Evolutionary conservation across 106 monocot genomes (phyloP).

Genomic region (Acanthochlamys bracteata): DNA sequence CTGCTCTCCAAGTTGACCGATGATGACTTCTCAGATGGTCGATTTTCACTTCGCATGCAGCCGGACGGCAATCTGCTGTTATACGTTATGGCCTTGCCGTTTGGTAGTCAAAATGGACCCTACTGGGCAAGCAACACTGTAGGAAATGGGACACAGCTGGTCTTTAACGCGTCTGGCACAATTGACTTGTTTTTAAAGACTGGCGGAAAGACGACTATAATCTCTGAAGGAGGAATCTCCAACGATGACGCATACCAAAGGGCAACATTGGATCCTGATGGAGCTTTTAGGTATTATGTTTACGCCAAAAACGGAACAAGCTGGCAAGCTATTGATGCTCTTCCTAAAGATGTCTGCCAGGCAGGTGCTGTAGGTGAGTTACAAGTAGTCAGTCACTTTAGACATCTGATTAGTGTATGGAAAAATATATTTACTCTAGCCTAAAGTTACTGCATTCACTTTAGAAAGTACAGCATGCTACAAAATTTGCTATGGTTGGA

Average conservation of each 20-base stretch:
- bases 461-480: too few species aligned
- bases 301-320: conserved; percentile 9
- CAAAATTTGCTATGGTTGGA: too few species aligned
- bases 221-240: not conserved
- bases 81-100: not conserved
- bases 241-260: conserved; percentile 13
- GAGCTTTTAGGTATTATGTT: conserved; percentile 24
- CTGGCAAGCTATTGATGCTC: not conserved
- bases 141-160: not conserved
- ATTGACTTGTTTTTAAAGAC: not conserved
- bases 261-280: conserved; percentile 34
- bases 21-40: not conserved
- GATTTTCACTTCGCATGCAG: not conserved
- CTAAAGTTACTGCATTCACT: too few species aligned
- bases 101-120: not conserved
- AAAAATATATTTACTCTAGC: not conserved
- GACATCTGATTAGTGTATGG: not conserved
- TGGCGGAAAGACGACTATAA: not conserved
- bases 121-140: not conserved
- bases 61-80: conserved; percentile 1
- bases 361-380: not conserved
- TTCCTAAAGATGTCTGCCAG: conserved; percentile 12
- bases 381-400: not conserved
- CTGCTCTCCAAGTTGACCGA: not conserved
- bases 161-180: not conserved